These are phyloP conservation scores for Diplodia corticola DNA, from an alignment of 2,329 filamentous ascomycete species.

Conservation along the genomic window DNA sequence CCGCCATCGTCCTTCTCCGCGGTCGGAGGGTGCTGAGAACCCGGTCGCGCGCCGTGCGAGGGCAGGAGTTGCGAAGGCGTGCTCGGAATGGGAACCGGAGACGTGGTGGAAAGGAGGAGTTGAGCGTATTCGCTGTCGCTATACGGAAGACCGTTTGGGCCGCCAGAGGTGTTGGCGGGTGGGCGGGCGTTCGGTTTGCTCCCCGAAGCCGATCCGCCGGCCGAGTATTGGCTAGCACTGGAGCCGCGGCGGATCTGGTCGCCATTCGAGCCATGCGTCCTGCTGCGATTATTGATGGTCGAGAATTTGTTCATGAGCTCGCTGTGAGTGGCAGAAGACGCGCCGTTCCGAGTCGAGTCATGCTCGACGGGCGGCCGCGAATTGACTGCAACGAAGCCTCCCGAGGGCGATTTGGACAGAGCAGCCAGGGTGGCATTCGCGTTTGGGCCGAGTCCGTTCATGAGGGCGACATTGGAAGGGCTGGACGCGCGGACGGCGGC, in stretches of 20 bases:
- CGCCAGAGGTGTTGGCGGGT: conserved; percentile 25
- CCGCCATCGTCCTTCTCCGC: conserved; percentile 58
- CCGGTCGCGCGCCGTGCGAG: conserved; percentile 43
- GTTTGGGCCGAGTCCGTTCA: conserved; percentile 40
- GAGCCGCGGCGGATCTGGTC: conserved; percentile 34
- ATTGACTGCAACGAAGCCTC: conserved; percentile 63
- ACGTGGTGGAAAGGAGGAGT: conserved; percentile 39
- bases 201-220: conserved; percentile 37
- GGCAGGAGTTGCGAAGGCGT: conserved; percentile 56
- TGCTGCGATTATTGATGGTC: conserved; percentile 56
- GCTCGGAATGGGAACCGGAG: conserved; percentile 56
- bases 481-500: conserved; percentile 38
- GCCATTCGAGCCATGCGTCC: conserved; percentile 32
- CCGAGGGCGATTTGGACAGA: conserved; percentile 35
- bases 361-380: conserved; percentile 44
- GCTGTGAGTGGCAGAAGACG: conserved; percentile 58
- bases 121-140: conserved; percentile 42
- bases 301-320: conserved; percentile 65
- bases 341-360: conserved; percentile 44
- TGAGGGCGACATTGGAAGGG: conserved; percentile 45
- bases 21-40: conserved; percentile 34
- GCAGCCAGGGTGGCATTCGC: conserved; percentile 35
- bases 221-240: conserved; percentile 31
- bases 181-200: conserved; percentile 34
- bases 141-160: conserved; percentile 13